Conservation (phyloP, 1,139 yeast species). For the Meyerozyma elateridarum region DNA sequence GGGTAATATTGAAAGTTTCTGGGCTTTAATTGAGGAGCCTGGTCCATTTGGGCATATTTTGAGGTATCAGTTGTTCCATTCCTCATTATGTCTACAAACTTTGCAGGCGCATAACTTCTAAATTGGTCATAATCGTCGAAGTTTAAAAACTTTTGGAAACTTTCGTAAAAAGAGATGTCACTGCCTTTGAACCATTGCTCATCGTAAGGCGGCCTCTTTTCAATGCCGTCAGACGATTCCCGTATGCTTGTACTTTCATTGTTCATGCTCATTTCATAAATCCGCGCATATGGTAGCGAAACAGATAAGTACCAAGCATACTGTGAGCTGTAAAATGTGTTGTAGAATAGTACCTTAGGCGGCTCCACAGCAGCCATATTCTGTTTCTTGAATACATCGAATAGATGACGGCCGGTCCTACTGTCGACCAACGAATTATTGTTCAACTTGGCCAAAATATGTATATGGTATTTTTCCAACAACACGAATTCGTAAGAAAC, state of each 20-base stretch:
- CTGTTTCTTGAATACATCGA: slow-evolving; percentile 17
- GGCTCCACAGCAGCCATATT: slow-evolving; percentile 12
- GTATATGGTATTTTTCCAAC: slow-evolving; percentile 39
- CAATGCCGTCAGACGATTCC: slow-evolving; percentile 13
- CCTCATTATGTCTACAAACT: slow-evolving; percentile 24
- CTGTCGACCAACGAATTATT: slow-evolving; percentile 30
- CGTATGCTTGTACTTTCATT: slow-evolving; percentile 21
- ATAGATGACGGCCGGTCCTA: slow-evolving; percentile 20
- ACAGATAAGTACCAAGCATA: slow-evolving; percentile 38
- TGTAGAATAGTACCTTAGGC: slow-evolving; percentile 32
- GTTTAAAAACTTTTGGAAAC: slow-evolving; percentile 23
- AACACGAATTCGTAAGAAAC: slow-evolving; percentile 39
- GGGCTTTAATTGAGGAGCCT: slow-evolving; percentile 18
- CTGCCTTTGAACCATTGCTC: slow-evolving; percentile 16
- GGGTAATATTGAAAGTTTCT: slow-evolving; percentile 34
- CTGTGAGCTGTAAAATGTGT: slow-evolving; percentile 31
- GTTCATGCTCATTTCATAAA: slow-evolving; percentile 31
- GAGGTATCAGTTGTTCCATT: slow-evolving; percentile 11
- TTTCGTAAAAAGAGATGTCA: slow-evolving; percentile 4
- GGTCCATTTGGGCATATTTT: slow-evolving; percentile 17
- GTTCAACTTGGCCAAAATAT: slow-evolving; percentile 32
- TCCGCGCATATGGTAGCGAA: slow-evolving; percentile 33
- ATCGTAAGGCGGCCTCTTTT: slow-evolving; percentile 20
- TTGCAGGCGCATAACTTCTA: slow-evolving; percentile 21
- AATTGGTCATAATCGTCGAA: slow-evolving; percentile 26